These are phyloP conservation scores for Claviceps sp. DNA, from an alignment of 2,329 filamentous ascomycete genomes.

Conservation along the genomic window DNA sequence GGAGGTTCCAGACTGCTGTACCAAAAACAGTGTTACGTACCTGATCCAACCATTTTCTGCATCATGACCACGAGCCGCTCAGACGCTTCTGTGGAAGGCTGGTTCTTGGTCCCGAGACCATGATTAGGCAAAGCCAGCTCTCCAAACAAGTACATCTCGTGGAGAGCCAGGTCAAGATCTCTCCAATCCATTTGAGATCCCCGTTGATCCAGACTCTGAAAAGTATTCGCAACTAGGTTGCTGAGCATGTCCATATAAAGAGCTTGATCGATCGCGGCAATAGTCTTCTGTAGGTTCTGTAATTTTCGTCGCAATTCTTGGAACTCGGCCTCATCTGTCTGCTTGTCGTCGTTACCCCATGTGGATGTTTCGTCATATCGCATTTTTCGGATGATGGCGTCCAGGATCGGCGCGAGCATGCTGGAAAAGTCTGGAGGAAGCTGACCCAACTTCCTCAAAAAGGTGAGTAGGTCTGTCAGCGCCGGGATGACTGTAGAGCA, in stretches of 20 bases:
- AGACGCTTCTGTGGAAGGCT: conserved; percentile 64
- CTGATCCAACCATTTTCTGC: conserved; percentile 85
- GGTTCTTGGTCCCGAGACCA: conserved; percentile 73
- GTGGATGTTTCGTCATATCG: conserved; percentile 88
- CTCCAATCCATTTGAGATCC: conserved; percentile 78
- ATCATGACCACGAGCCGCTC: conserved; percentile 84
- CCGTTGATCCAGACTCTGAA: conserved; percentile 63
- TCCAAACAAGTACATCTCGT: conserved; percentile 93
- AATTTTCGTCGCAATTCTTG: conserved; percentile 84
- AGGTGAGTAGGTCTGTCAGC: conserved; percentile 81
- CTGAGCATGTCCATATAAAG: conserved; percentile 84
- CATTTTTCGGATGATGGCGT: conserved; percentile 92
- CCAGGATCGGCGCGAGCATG: conserved; percentile 77
- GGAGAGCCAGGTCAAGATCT: conserved; percentile 81
- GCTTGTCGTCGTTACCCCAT: conserved; percentile 88
- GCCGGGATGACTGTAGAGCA: conserved; percentile 92
- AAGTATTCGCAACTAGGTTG: conserved; percentile 75
- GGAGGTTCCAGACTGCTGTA: neutral
- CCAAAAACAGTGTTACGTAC: conserved; percentile 33
- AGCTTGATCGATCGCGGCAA: conserved; percentile 75
- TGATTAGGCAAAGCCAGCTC: conserved; percentile 84
- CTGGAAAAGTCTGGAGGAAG: conserved; percentile 63
- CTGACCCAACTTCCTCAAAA: conserved; percentile 67
- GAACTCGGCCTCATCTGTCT: conserved; percentile 95
- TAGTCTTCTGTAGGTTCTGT: conserved; percentile 81